A percentile compares a stretch with the other conserved stretches of the same genome.
These are phyloP conservation scores for Saccharum spontaneum DNA, from an alignment of 176 grass and related monocot genomes.

Conservation along the genomic window DNA sequence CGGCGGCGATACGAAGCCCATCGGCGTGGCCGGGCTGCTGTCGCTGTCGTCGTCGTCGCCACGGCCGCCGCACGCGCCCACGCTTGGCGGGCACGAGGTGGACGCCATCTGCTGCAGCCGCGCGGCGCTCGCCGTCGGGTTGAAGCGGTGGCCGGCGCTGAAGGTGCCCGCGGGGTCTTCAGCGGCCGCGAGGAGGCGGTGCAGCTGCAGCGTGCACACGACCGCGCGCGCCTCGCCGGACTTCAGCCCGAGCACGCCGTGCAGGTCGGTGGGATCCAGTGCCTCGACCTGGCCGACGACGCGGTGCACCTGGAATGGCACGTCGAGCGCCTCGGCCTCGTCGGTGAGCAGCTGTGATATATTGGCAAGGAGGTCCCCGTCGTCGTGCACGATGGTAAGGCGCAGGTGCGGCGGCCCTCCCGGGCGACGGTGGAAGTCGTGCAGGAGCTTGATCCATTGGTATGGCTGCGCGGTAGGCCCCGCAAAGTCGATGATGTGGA, in stretches of 20 bases:
- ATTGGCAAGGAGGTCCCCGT: background rate
- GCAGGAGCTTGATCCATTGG: slow-evolving; percentile 22
- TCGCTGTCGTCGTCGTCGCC: background rate
- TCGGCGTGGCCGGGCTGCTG: background rate
- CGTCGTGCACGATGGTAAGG: slow-evolving; percentile 28
- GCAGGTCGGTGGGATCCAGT: slow-evolving; percentile 11
- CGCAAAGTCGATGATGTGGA: slow-evolving; percentile 27
- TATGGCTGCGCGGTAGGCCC: background rate
- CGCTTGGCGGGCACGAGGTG: background rate
- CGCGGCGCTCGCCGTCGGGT: background rate
- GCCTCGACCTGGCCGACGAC: background rate
- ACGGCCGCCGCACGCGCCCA: no score
- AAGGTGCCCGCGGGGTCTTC: background rate
- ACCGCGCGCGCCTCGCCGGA: slow-evolving; percentile 29
- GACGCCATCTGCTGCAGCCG: slow-evolving; percentile 5
- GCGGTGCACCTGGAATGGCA: slow-evolving; percentile 3
- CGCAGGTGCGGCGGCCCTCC: slow-evolving; percentile 24
- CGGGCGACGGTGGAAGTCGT: background rate
- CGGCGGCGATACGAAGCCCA: slow-evolving; percentile 16
- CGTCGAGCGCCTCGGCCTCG: background rate
- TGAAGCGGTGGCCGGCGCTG: background rate
- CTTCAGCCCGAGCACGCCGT: background rate
- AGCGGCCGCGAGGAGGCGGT: background rate
- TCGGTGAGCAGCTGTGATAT: background rate
- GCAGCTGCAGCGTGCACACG: slow-evolving; percentile 4